phyloP scores from a whole-genome alignment of 2,329 filamentous ascomycete genomes.

The Colletotrichum lupini region DNA sequence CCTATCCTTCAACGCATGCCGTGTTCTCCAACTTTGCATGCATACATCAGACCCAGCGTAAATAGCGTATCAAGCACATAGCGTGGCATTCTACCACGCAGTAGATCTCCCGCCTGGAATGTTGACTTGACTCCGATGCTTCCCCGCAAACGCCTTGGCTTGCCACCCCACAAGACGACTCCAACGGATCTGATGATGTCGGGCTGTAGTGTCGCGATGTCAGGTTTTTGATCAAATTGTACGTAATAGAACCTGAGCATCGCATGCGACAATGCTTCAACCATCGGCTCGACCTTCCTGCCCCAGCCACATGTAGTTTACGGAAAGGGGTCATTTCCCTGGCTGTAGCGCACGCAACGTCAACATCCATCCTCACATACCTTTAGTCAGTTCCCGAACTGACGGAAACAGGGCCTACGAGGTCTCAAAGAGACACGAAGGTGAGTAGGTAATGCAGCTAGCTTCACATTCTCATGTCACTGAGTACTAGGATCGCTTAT shows the following conservation, averaged over 20 bases:
- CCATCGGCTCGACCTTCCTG: no score
- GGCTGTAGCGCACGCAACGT: no score
- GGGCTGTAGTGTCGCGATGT: neutral
- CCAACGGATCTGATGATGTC: neutral
- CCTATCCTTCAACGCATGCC: no score
- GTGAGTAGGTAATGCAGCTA: no score
- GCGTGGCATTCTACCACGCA: neutral
- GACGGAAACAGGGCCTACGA: neutral
- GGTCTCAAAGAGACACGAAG: neutral
- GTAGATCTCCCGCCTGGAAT: neutral
- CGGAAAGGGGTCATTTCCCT: neutral
- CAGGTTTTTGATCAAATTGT: neutral
- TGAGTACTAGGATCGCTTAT: no score
- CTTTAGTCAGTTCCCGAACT: neutral
- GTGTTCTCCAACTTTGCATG: neutral
- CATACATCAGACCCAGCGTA: neutral
- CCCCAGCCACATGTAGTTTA: neutral
- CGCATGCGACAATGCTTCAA: neutral
- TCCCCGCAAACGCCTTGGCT: conserved; percentile 27
- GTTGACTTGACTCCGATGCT: neutral
- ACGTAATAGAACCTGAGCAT: neutral
- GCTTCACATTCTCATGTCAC: no score
- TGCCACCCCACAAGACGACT: neutral
- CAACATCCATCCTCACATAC: neutral
- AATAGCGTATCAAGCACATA: neutral